These are phyloP conservation scores for Cryptococcus sp. DNA, from an alignment of 1,284 basidiomycete species.

Conservation along the genomic window DNA sequence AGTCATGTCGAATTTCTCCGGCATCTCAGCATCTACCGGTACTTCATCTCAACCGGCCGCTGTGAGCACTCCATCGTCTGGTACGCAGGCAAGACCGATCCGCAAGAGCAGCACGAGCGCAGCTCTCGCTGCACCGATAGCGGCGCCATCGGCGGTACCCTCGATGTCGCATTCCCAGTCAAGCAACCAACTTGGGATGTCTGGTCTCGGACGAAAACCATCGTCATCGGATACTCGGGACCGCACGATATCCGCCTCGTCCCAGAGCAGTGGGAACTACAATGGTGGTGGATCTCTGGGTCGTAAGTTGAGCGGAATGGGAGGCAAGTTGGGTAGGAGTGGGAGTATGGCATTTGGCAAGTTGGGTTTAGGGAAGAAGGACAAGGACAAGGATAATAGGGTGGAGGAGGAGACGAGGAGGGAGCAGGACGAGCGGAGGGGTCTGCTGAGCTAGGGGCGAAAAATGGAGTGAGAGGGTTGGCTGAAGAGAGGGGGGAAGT, in stretches of 20 bases:
- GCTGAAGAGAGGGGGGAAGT: neutral
- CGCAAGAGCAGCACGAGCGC: no score
- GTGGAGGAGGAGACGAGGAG: constrained; percentile 20
- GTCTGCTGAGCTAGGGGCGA: constrained; percentile 11
- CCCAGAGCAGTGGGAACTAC: constrained; percentile 13
- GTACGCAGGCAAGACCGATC: no score
- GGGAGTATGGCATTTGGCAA: constrained; percentile 42
- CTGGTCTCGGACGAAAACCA: constrained; percentile 15
- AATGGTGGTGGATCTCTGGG: constrained; percentile 31
- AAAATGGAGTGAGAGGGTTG: no score
- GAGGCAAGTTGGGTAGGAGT: constrained; percentile 39
- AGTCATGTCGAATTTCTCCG: constrained; percentile 18
- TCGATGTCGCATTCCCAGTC: constrained; percentile 1
- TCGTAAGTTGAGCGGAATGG: constrained; percentile 37
- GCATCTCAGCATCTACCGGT: constrained; percentile 8
- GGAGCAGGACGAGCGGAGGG: constrained; percentile 16
- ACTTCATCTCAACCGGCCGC: constrained; percentile 3
- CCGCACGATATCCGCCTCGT: constrained; percentile 19
- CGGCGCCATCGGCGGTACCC: neutral
- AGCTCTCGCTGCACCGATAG: no score
- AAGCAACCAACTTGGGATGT: neutral
- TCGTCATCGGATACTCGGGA: constrained; percentile 11
- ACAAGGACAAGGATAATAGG: constrained; percentile 32
- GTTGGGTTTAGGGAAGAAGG: constrained; percentile 49
- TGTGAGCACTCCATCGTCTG: neutral